Evolutionary conservation across 352 stramenopile species (phyloP).

Genomic region (Peronospora tabacina): DNA sequence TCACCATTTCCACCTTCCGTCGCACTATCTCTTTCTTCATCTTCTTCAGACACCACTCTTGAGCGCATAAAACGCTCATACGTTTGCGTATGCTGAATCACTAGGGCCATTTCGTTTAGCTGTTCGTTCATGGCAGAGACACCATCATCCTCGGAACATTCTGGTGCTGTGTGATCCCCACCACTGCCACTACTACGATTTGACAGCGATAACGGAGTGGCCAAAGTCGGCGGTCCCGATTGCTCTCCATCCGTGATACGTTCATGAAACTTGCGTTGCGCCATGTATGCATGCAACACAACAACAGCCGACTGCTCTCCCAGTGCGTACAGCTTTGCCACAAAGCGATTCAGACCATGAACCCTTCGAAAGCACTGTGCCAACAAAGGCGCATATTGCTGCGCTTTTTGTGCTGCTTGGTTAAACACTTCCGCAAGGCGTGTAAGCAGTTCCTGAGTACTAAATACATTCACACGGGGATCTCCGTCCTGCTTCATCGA

Average conservation of each 20-base stretch:
- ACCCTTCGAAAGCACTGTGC: slow-evolving; percentile 47
- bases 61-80: slow-evolving; percentile 86
- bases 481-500: slow-evolving; percentile 24
- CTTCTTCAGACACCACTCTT: slow-evolving; percentile 27
- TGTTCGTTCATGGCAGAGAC: slow-evolving; percentile 76
- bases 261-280: slow-evolving; percentile 62
- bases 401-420: slow-evolving; percentile 48
- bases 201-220: slow-evolving; percentile 14
- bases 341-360: slow-evolving; percentile 41
- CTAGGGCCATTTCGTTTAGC: slow-evolving; percentile 77
- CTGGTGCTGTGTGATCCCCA: slow-evolving; percentile 6
- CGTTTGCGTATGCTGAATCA: slow-evolving; percentile 86
- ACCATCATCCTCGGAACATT: slow-evolving; percentile 37
- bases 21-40: slow-evolving; percentile 2
- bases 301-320: slow-evolving; percentile 48
- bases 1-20: slow-evolving; percentile 5
- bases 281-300: slow-evolving; percentile 67
- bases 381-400: slow-evolving; percentile 55
- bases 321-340: slow-evolving; percentile 46
- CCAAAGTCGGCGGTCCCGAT: slow-evolving; percentile 3
- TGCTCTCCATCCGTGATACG: slow-evolving; percentile 38
- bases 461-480: slow-evolving; percentile 39
- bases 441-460: slow-evolving; percentile 66
- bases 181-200: slow-evolving; percentile 14
- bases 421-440: slow-evolving; percentile 75